Base-by-base conservation (phyloP, 1,284 basidiomycete genomes). In the Rhodotorula sp. region DNA sequence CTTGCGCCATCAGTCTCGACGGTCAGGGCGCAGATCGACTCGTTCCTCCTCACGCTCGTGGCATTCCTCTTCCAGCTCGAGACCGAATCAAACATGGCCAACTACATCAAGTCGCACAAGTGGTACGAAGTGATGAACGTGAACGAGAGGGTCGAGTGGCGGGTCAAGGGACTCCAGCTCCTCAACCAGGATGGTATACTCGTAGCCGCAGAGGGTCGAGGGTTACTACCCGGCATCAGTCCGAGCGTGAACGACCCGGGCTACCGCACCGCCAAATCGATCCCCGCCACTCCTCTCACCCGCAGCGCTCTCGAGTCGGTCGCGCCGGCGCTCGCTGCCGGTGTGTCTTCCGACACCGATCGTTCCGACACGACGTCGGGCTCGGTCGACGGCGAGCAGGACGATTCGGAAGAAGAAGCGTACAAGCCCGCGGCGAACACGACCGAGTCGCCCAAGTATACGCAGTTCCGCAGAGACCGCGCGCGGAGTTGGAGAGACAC, bases 11-110 rank as follows among this genome's bases (percentile, higher is more conserved):
- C 62, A 0, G 39, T 46, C 43, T n/a, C 21, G 21, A 62, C 72
- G 0, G 21, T 26, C 23, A 7, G 46, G 6, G 39, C 46, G 4
- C 57, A 54, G 52, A 49, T 64, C 61, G 73, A 75, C 59, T 61
- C 65, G 6, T 75, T 75, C 54, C 66, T 75, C 57, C 67, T 75
- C 47, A 34, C 68, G 15, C 66, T 75, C 52, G 68, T 68, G 21
- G 65, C 43, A 5, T 60, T 65, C 51, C 70, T 75, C 60, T 59
- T 56, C 49, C 48, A 61, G 20, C 43, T 75, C n/a, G 43, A 31
- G 15, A 15, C 12, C 31, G 65, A 75, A 47, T 47, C 51, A n/a
- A 75, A 75, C 61, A 67, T 72, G 26, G 60, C 65, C 14, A 56
- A 64, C 48, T 67, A 54, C 15, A 64, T 75, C 64, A 1, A 29